Conservation (phyloP, 2,329 filamentous ascomycete species). For the Fonsecaea monophora region DNA sequence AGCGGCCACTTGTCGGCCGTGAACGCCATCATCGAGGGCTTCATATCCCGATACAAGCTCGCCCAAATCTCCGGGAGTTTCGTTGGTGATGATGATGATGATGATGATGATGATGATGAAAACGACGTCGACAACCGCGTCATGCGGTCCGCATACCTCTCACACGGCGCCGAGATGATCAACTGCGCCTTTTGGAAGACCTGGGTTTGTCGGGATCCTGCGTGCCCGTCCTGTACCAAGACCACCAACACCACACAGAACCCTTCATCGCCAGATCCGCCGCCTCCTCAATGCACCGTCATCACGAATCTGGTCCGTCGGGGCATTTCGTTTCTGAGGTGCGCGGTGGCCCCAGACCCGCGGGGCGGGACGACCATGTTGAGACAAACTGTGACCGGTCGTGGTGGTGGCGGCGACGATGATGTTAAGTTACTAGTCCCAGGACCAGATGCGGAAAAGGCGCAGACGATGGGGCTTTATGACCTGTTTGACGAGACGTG, state of each 20-base stretch:
- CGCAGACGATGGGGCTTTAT: constrained; percentile 7
- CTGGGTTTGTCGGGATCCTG: constrained; percentile 18
- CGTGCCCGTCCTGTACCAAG: not conserved
- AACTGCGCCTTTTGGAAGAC: constrained; percentile 26
- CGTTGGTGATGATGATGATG: not conserved
- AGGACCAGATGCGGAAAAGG: too few species aligned
- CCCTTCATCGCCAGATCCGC: not conserved
- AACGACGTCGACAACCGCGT: not conserved
- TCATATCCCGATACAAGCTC: constrained; percentile 6
- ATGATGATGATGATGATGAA: not conserved
- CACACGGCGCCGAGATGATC: constrained; percentile 22
- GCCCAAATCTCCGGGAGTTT: not conserved
- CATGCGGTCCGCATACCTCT: constrained; percentile 13
- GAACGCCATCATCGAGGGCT: constrained; percentile 14
- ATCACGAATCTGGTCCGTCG: constrained; percentile 5
- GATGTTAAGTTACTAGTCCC: not conserved
- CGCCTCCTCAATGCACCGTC: not conserved
- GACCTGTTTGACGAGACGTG: constrained; percentile 3
- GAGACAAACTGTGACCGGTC: not conserved
- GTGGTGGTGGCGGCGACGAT: not conserved
- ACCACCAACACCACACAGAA: not conserved
- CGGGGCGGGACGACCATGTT: not conserved
- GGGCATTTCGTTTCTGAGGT: constrained; percentile 5
- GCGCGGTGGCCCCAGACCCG: constrained; percentile 2
- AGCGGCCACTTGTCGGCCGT: constrained; percentile 14